Percentiles rank a stretch among this genome's conserved stretches.
Evolutionary conservation across 2,329 filamentous ascomycete genomes (phyloP).

Genomic region (Claviceps paspali): DNA sequence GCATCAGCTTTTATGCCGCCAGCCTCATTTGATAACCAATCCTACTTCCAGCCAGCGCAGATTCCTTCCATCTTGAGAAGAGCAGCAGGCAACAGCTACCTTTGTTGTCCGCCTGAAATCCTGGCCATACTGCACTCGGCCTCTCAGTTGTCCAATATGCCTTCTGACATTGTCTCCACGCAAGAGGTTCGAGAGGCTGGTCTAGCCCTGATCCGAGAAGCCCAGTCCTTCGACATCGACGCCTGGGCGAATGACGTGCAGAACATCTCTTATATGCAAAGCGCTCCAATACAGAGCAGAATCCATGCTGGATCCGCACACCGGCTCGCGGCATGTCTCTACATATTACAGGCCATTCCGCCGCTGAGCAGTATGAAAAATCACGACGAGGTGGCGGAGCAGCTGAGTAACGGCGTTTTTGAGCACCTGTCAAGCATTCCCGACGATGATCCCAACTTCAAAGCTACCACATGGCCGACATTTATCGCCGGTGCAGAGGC

Average conservation of each 20-base stretch:
- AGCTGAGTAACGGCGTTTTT: slow-evolving; percentile 30
- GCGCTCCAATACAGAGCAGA: slow-evolving; percentile 20
- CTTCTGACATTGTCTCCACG: slow-evolving; percentile 11
- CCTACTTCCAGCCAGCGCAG: slow-evolving; percentile 22
- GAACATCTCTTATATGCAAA: slow-evolving; percentile 18
- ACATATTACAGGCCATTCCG: slow-evolving; percentile 26
- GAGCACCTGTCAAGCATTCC: slow-evolving; percentile 31
- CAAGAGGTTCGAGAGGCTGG: slow-evolving; percentile 17
- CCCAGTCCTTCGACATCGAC: slow-evolving; percentile 24
- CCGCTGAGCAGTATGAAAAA: slow-evolving; percentile 13
- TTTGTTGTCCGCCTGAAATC: slow-evolving; percentile 29
- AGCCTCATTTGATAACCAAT: slow-evolving; percentile 13
- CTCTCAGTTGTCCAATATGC: slow-evolving; percentile 22
- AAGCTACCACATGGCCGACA: slow-evolving; percentile 40
- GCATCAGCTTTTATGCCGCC: slow-evolving; percentile 27
- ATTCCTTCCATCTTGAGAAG: slow-evolving; percentile 22
- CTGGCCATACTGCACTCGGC: slow-evolving; percentile 28
- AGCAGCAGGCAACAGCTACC: slow-evolving; percentile 29
- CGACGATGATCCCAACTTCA: slow-evolving; percentile 35
- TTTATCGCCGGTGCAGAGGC: slow-evolving; percentile 41
- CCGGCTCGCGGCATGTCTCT: slow-evolving; percentile 29
- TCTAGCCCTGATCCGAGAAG: slow-evolving; percentile 20
- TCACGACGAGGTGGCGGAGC: slow-evolving; percentile 14
- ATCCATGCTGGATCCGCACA: slow-evolving; percentile 27
- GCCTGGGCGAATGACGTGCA: slow-evolving; percentile 24